These are phyloP conservation scores for Cubamyces sp. DNA, from an alignment of 768 basidiomycete species.

Conservation along the genomic window DNA sequence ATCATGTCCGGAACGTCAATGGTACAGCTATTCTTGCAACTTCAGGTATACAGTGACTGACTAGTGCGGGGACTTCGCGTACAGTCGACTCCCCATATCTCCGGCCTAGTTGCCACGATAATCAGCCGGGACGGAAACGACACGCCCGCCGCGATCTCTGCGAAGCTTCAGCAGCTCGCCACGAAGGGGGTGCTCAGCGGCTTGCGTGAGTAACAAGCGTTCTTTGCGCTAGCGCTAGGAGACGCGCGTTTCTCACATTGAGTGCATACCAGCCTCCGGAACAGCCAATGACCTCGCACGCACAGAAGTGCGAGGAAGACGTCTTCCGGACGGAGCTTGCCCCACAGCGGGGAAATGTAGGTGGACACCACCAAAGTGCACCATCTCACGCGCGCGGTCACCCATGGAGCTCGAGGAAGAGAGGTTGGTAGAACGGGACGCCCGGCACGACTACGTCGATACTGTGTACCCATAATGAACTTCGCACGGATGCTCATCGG, in stretches of 20 bases:
- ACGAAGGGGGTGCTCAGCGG: conserved; percentile 37
- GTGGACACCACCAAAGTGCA: background rate
- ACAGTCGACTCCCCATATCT: conserved; percentile 45
- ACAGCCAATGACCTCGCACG: background rate
- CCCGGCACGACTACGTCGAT: background rate
- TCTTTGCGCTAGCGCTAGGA: too few species aligned
- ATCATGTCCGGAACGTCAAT: conserved; percentile 26
- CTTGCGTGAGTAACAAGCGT: conserved; percentile 24
- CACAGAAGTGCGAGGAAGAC: background rate
- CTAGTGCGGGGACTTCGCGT: conserved; percentile 29
- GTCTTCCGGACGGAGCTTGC: background rate
- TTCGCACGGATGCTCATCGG: conserved; percentile 10
- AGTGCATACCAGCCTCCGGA: too few species aligned
- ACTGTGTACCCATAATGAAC: conserved; percentile 3
- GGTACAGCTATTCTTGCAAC: conserved; percentile 5
- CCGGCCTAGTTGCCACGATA: conserved; percentile 46
- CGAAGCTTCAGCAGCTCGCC: conserved; percentile 33
- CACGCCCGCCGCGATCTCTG: conserved; percentile 37
- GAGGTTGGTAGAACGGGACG: conserved; percentile 6
- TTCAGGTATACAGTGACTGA: background rate
- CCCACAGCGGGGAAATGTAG: background rate
- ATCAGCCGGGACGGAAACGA: conserved; percentile 38
- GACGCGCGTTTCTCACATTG: too few species aligned
- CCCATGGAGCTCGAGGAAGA: too few species aligned
- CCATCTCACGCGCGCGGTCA: too few species aligned